Evolutionary conservation across 331 rosid species (phyloP), one percentile per base, ranked within the genome.

Genomic region (Rosa hybrid): DNA sequence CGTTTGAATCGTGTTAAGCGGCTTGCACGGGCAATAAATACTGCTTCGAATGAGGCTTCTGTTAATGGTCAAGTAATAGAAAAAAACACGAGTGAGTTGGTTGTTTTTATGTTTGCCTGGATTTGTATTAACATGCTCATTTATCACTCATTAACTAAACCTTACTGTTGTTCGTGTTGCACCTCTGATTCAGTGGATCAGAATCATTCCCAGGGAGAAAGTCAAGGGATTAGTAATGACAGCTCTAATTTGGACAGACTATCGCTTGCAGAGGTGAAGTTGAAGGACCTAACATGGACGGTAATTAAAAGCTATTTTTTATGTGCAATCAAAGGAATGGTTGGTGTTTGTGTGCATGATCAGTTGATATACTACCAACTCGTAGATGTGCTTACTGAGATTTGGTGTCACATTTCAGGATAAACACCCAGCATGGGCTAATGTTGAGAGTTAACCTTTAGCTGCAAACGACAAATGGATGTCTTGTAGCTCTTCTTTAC

Each of bases 1-100:
- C 83, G 87, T 57, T 82, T 88, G 45, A 88, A 67, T 79, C 63
- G 83, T 11, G 78, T 86, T 21, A 88, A 86, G 60, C 81, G 70
- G 65, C 86, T 88, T 30, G 89, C 87, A 1, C 74, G 89, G 41
- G 41, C 78, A 50, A 39, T 83, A 34, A 83, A 83, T 51, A 21
- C 81, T 54, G 56, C 42, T 42, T 13, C 50, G 1, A 50, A 38
- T 18, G 71, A 72, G 44, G 77, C 68, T 62, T 59, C 42, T 41
- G 68, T 38, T 51, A 76, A 73, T 21, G 70, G 63, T 64, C 80
- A 62, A 82, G 78, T 76, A 6, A 30, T 25, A 41, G 10, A 18
- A 23, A 77, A 57, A 14, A 38, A 21, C 21, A 20, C 18, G 6
- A 38, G 80, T 53, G 60, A 71, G 77, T 23, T 50, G 49, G 30